Base-by-base conservation (phyloP, 2,329 filamentous ascomycete genomes). In the Phoma sp. region DNA sequence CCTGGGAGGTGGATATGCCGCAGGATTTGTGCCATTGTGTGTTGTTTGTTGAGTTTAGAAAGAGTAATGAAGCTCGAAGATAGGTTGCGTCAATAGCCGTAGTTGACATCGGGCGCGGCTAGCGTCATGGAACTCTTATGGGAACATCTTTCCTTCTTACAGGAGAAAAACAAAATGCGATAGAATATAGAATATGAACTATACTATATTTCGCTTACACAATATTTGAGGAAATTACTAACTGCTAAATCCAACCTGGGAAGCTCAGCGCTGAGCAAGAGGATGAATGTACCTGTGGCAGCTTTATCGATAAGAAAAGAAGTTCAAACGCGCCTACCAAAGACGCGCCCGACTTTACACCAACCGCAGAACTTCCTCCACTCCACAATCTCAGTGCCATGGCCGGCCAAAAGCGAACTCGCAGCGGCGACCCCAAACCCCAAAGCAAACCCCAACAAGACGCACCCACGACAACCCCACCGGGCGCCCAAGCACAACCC, bases 1-100 rank as follows among this genome's bases (percentile, higher is more conserved):
- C 74, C 69, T 4, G 80, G 81, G 51, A 89, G 75, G 65, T 84
- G 84, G 57, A 89, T 77, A 72, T 89, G 86, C n/a, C 80, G 78
- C 65, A 87, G 80, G 64, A 33, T 47, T 20, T 54, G 45, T 28
- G 51, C 51, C 51, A 54, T 54, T 29, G 20, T 1, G 21, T 36
- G n/a, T 20, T 33, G 18, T 10, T 14, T 23, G 5, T 5, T 37
- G 21, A 15, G 12, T 20, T 42, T 3, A 11, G n/a, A 3, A 21
- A 15, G 37, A 18, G 7, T n/a, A 20, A 25, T 7, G 33, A 23
- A 11, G 34, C 17, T 21, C 3, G 14, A 37, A 45, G 39, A 28
- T 4, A 40, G 15, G 7, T 20, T 49, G 45, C 40, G 39, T 40
- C 43, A 25, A 45, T 40, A 33, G 51, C 34, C 43, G 45, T 36